A percentile compares a stretch with the other conserved stretches of the same genome.
Conservation (phyloP, 192 early-diverging fungal genomes). For the Nowakowskiella sp. region DNA sequence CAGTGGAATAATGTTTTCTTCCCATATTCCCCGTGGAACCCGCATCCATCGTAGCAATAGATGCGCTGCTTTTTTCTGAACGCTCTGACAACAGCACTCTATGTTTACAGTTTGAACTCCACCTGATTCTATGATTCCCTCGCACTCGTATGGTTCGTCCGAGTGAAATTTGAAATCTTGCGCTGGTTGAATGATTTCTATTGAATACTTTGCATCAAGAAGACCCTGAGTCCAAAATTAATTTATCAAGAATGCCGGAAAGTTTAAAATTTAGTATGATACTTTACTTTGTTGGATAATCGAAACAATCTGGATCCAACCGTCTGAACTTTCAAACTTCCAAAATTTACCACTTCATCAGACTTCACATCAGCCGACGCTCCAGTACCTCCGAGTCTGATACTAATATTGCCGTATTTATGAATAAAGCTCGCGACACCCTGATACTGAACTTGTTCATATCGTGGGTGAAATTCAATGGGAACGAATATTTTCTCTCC, state of each 20-base stretch:
- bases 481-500: constrained; percentile 46
- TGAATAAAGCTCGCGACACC: constrained; percentile 49
- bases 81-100: constrained; percentile 37
- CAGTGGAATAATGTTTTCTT: constrained; percentile 32
- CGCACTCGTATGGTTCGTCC: constrained; percentile 43
- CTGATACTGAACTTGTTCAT: constrained; percentile 48
- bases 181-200: constrained; percentile 40
- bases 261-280: too few relatives aligned
- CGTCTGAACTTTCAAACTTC: constrained; percentile 37
- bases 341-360: constrained; percentile 45
- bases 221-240: too few relatives aligned
- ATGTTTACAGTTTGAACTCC: constrained; percentile 26
- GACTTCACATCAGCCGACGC: constrained; percentile 46
- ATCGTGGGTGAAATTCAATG: constrained; percentile 49
- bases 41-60: constrained; percentile 39
- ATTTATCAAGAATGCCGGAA: too few relatives aligned
- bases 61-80: constrained; percentile 16
- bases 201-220: constrained; percentile 31
- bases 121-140: constrained; percentile 40
- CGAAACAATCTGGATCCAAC: constrained; percentile 22
- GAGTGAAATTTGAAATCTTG: constrained; percentile 28
- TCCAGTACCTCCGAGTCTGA: constrained; percentile 44
- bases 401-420: constrained; percentile 35
- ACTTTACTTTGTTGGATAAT: too few relatives aligned
- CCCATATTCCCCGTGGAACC: constrained; percentile 38